Percentiles rank a stretch among this genome's conserved stretches.
phyloP scores from a whole-genome alignment of 768 basidiomycete genomes.

The Cantharellus anzutake region DNA sequence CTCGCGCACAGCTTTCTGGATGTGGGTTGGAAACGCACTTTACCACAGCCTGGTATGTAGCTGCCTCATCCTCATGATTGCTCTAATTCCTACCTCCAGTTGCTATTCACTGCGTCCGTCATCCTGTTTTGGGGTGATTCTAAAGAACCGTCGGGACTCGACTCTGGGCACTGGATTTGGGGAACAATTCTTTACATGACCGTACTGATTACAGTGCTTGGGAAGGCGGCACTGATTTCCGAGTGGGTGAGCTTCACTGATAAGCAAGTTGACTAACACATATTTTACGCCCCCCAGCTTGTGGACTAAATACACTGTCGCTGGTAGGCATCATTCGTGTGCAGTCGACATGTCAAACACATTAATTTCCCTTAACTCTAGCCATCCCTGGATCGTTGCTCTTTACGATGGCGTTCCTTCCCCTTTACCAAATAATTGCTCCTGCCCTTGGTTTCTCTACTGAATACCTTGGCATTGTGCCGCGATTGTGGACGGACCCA shows the following conservation, averaged over 20 bases:
- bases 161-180: constrained; percentile 97
- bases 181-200: constrained; percentile 91
- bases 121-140: constrained; percentile 88
- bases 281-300: constrained; percentile 30
- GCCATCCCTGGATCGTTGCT: constrained; percentile 95
- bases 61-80: neutral
- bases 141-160: constrained; percentile 57
- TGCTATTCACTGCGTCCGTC: constrained; percentile 74
- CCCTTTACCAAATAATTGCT: constrained; percentile 73
- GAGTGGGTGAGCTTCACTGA: constrained; percentile 44
- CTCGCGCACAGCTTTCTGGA: constrained; percentile 77
- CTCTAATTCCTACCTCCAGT: constrained; percentile 23
- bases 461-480: constrained; percentile 80
- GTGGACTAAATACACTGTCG: constrained; percentile 99
- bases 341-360: neutral
- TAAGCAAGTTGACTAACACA: too few species aligned
- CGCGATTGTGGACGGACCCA: constrained; percentile 69
- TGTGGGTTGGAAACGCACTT: constrained; percentile 76
- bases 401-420: constrained; percentile 92
- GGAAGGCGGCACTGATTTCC: constrained; percentile 91
- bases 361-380: neutral
- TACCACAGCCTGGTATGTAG: constrained; percentile 68
- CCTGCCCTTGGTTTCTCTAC: constrained; percentile 76
- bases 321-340: constrained; percentile 28
- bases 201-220: constrained; percentile 84